Percentiles rank a stretch among this genome's conserved stretches.
Conservation (phyloP, 139 green algal species). For the Chlamydomonas applanata region DNA sequence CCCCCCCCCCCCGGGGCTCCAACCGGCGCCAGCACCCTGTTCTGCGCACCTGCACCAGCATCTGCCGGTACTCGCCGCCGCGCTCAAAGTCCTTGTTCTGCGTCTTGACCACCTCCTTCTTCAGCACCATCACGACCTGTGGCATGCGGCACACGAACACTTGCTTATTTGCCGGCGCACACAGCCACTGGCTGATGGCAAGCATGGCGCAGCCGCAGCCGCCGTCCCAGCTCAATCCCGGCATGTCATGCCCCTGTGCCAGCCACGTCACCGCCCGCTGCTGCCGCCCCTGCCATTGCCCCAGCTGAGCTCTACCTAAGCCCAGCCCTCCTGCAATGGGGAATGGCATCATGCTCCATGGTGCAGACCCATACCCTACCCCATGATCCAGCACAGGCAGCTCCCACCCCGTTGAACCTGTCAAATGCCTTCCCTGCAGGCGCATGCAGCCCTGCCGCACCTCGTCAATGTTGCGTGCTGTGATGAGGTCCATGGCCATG, state of each 20-base stretch:
- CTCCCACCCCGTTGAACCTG: too few relatives aligned
- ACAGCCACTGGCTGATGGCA: not conserved
- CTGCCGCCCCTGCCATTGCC: too few relatives aligned
- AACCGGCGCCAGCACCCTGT: not conserved
- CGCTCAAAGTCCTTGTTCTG: slow-evolving; percentile 89
- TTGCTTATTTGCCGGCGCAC: not conserved
- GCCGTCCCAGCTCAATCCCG: too few relatives aligned
- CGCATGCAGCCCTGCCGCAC: too few relatives aligned
- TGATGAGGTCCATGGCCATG: slow-evolving; percentile 94
- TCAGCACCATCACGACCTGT: slow-evolving; percentile 91
- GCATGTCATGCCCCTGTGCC: too few relatives aligned
- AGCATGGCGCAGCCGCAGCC: too few relatives aligned
- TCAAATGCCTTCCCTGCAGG: not conserved
- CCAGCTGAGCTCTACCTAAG: too few relatives aligned
- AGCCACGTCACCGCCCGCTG: too few relatives aligned
- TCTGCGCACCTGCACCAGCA: slow-evolving; percentile 78
- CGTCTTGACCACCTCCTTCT: slow-evolving; percentile 97
- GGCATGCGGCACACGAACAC: not conserved
- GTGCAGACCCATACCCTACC: too few relatives aligned
- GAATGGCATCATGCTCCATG: too few relatives aligned
- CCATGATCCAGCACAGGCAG: too few relatives aligned
- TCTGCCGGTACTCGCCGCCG: slow-evolving; percentile 88
- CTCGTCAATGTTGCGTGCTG: slow-evolving; percentile 71
- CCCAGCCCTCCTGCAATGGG: not conserved
- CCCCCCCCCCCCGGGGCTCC: too few relatives aligned